A percentile compares a stretch with the other conserved stretches of the same genome.
phyloP scores from a whole-genome alignment of 305 asterid genomes.

The Withania somnifera region DNA sequence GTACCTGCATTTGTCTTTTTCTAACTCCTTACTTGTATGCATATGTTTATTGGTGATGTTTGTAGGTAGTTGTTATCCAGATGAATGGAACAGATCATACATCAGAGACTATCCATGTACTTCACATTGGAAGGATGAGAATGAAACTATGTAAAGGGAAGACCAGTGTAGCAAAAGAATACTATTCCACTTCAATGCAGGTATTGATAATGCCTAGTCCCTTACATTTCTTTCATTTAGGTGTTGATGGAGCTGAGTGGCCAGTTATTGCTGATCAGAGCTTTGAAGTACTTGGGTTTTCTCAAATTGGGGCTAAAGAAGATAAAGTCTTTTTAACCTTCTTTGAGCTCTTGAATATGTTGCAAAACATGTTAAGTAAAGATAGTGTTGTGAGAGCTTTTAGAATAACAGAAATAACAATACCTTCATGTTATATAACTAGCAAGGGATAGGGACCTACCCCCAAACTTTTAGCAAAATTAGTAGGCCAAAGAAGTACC shows the following conservation, averaged over 20 bases:
- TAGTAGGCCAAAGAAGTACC: not conserved
- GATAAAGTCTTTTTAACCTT: not conserved
- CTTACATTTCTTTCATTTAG: not conserved
- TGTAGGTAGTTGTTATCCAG: slow-evolving; percentile 73
- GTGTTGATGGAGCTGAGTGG: not conserved
- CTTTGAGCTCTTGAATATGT: not conserved
- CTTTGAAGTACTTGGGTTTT: not conserved
- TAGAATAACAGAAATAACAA: not conserved
- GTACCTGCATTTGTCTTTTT: not conserved
- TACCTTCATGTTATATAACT: not conserved
- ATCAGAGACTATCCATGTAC: slow-evolving; percentile 61
- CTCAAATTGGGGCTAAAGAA: not conserved
- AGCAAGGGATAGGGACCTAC: not conserved
- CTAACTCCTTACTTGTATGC: not conserved
- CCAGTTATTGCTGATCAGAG: not conserved
- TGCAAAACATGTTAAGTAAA: not conserved
- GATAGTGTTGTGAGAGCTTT: not conserved
- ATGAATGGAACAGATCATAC: slow-evolving; percentile 63
- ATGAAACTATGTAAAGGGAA: slow-evolving; percentile 75
- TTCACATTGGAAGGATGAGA: slow-evolving; percentile 88
- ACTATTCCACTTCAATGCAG: slow-evolving; percentile 91
- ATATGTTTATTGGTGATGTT: not conserved
- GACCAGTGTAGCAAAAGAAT: slow-evolving; percentile 64
- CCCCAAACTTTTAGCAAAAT: not conserved
- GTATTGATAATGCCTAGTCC: slow-evolving; percentile 18